A percentile compares a stretch with the other conserved stretches of the same genome.
Evolutionary conservation across 1,139 yeast genomes (phyloP).

Genomic region (Taphrina populina): DNA sequence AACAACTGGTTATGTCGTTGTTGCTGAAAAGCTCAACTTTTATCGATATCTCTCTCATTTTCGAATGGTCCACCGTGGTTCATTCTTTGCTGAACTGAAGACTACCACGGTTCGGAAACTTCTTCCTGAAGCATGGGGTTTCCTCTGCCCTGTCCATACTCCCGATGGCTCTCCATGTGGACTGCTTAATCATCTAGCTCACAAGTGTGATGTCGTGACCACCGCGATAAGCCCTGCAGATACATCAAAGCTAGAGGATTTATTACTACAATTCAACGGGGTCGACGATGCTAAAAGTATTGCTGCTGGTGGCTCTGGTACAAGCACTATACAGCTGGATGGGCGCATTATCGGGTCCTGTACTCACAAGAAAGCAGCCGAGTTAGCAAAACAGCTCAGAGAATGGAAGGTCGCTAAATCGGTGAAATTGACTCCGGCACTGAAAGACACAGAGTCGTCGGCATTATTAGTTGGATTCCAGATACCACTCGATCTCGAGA

Average conservation of each 20-base stretch:
- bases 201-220: constrained; percentile 86
- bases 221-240: constrained; percentile 62
- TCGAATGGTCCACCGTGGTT: constrained; percentile 99
- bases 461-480: constrained; percentile 48
- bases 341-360: constrained; percentile 95
- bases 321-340: constrained; percentile 88
- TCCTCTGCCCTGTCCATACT: constrained; percentile 97
- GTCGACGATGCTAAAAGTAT: constrained; percentile 52
- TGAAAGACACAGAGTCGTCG: constrained; percentile 6
- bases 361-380: constrained; percentile 79
- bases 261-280: constrained; percentile 71
- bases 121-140: constrained; percentile 96
- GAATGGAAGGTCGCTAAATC: constrained; percentile 69
- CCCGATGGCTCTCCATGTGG: constrained; percentile 99
- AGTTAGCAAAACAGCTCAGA: constrained; percentile 85
- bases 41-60: constrained; percentile 95
- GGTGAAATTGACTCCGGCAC: constrained; percentile 51
- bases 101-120: constrained; percentile 96
- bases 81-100: constrained; percentile 96
- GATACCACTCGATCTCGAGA: constrained; percentile 80
- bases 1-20: constrained; percentile 96
- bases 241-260: constrained; percentile 66
- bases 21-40: constrained; percentile 96
- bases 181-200: constrained; percentile 90
- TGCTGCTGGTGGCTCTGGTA: constrained; percentile 64